Percentiles rank a stretch among this genome's conserved stretches.
phyloP scores from a whole-genome alignment of 495 filamentous ascomycete genomes.

The Bacidia gigantensis region DNA sequence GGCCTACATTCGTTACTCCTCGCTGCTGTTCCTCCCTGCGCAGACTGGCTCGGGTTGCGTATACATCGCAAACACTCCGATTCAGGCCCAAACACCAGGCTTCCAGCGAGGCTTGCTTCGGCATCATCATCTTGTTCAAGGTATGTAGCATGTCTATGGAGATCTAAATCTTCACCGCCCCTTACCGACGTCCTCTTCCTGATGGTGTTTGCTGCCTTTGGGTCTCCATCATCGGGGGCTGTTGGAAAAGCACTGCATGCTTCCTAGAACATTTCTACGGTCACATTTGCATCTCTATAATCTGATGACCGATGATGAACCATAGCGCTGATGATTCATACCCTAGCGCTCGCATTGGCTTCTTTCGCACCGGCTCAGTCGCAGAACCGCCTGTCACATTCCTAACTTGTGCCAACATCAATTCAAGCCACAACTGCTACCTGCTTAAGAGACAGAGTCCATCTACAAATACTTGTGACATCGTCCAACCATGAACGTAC shows the following conservation, averaged over 20 bases:
- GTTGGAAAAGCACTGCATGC: too few relatives aligned
- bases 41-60: neutral
- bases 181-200: too few relatives aligned
- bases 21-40: neutral
- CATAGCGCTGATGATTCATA: too few relatives aligned
- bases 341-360: neutral
- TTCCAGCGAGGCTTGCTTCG: neutral
- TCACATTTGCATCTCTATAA: neutral
- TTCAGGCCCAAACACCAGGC: neutral
- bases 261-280: too few relatives aligned
- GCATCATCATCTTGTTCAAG: neutral
- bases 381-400: neutral
- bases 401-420: neutral
- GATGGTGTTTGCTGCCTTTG: neutral
- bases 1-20: neutral
- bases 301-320: too few relatives aligned
- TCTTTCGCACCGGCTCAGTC: too few relatives aligned
- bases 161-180: too few relatives aligned
- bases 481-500: slow-evolving; percentile 26
- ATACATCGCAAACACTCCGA: neutral
- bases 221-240: neutral
- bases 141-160: neutral
- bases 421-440: neutral
- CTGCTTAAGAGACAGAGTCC: neutral
- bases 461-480: neutral